A percentile compares a stretch with the other conserved stretches of the same genome.
Conservation (phyloP, 352 stramenopile species). For the Thraustotheca clavata region DNA sequence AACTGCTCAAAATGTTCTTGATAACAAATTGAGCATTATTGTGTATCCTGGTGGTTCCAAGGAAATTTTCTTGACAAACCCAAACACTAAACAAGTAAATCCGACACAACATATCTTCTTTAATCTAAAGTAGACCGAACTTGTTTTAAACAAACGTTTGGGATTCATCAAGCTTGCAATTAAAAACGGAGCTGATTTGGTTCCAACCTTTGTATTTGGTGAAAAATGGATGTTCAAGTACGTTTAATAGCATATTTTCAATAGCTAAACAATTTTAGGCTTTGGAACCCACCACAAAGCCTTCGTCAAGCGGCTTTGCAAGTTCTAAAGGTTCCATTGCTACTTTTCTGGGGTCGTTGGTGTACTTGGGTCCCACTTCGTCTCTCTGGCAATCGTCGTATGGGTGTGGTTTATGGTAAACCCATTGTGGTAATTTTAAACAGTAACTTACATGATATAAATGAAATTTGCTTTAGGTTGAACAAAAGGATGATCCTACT, state of each 20-base stretch:
- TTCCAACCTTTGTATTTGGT: constrained; percentile 68
- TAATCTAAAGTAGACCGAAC: constrained; percentile 54
- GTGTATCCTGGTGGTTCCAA: constrained; percentile 62
- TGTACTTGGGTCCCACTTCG: constrained; percentile 58
- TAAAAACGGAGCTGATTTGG: constrained; percentile 60
- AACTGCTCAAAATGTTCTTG: constrained; percentile 62
- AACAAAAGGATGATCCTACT: constrained; percentile 43
- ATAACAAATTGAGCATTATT: constrained; percentile 46
- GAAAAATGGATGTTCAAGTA: constrained; percentile 78
- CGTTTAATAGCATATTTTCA: constrained; percentile 32
- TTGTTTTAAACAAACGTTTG: constrained; percentile 68
- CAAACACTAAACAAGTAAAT: constrained; percentile 44
- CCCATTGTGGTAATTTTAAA: constrained; percentile 39
- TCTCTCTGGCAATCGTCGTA: constrained; percentile 43
- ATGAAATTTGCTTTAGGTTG: constrained; percentile 19
- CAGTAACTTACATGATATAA: not conserved
- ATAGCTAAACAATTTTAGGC: constrained; percentile 32
- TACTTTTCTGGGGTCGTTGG: constrained; percentile 75
- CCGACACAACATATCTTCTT: constrained; percentile 34
- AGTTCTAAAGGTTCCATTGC: constrained; percentile 62
- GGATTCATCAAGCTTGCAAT: constrained; percentile 78
- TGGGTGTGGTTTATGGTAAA: constrained; percentile 69
- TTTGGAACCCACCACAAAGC: constrained; percentile 55
- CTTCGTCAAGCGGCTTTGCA: constrained; percentile 57
- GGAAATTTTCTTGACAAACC: constrained; percentile 68